Base-by-base conservation (phyloP, 805 yeast species). In the Diddensiella caesifluorescens region DNA sequence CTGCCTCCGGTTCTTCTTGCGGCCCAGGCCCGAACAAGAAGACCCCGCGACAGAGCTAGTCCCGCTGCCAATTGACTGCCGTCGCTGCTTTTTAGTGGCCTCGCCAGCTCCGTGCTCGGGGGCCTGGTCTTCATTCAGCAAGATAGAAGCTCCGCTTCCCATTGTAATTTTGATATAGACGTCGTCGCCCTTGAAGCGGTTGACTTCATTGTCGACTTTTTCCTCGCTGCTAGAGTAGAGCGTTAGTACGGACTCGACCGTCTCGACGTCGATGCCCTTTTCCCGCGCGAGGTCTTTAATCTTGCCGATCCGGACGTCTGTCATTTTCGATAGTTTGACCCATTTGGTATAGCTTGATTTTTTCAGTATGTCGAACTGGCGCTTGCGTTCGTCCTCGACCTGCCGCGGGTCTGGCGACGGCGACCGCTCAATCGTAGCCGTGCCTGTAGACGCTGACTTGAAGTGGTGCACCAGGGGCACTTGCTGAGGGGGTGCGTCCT, bases 291-390 rank as follows among this genome's bases (percentile, higher is more conserved):
- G 52, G 13, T 41, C 33, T 40, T 51, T 47, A 45, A 59, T 57
- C 16, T 46, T 30, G 19, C 40, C 52, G 27, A 48, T 41, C 22
- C 63, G 48, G 16, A 44, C 44, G 3, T 45, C 47, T 5, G 55
- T 54, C 53, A 59, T 52, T 12, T 47, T 37, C 15, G 55, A 46
- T 23, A 59, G 51, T 38, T 55, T 55, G 44, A 59, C 55, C 57
- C 57, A 55, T 26, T 54, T 47, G 25, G 53, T 43, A 47, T 47
- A 52, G 15, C 35, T 30, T 4, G 35, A 13, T 22, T 38, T 42
- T 22, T 31, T 30, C 4, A 42, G n/a, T 15, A 42, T 29, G n/a
- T 30, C 28, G 29, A 20, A 6, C 10, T 34, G 39, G 6, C 31
- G 21, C n/a, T 16, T 39, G 5, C 31, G 28, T 16, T 33, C 40